Evolutionary conservation across 2,329 filamentous ascomycete species (phyloP).

Genomic region (Exophiala bonariae): DNA sequence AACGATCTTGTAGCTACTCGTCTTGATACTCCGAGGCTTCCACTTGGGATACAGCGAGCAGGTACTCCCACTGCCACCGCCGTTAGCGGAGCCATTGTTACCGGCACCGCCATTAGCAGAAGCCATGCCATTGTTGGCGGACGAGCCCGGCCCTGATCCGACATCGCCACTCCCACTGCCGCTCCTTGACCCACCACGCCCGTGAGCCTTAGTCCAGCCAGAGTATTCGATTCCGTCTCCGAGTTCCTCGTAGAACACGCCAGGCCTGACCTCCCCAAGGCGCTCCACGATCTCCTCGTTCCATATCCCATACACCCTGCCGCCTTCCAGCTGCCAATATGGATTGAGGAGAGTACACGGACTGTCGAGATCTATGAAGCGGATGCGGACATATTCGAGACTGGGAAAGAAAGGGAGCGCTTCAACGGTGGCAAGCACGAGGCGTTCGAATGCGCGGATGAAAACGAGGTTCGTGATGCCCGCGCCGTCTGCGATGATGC

Average conservation of each 20-base stretch:
- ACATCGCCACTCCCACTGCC: neutral
- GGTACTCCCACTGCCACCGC: constrained; percentile 26
- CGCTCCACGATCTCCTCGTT: constrained; percentile 65
- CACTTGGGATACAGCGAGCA: constrained; percentile 39
- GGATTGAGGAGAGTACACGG: constrained; percentile 70
- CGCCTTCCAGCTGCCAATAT: constrained; percentile 65
- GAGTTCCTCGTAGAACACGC: constrained; percentile 61
- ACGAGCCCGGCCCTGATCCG: neutral
- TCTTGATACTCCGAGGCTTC: constrained; percentile 41
- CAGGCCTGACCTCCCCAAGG: constrained; percentile 60
- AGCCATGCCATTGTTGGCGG: neutral
- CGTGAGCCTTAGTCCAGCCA: constrained; percentile 8
- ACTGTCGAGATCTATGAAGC: constrained; percentile 74
- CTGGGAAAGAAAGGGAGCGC: constrained; percentile 57
- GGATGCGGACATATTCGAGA: constrained; percentile 67
- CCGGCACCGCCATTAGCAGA: no score
- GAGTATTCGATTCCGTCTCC: constrained; percentile 57
- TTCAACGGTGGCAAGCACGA: constrained; percentile 65
- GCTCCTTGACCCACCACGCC: neutral
- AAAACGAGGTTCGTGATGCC: constrained; percentile 73
- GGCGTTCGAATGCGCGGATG: constrained; percentile 68
- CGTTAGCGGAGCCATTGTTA: neutral
- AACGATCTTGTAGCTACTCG: constrained; percentile 40
- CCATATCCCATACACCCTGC: constrained; percentile 69
- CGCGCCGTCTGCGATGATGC: constrained; percentile 61